Base-by-base conservation (phyloP, 805 yeast genomes). In the Starmerella scarabaei region DNA sequence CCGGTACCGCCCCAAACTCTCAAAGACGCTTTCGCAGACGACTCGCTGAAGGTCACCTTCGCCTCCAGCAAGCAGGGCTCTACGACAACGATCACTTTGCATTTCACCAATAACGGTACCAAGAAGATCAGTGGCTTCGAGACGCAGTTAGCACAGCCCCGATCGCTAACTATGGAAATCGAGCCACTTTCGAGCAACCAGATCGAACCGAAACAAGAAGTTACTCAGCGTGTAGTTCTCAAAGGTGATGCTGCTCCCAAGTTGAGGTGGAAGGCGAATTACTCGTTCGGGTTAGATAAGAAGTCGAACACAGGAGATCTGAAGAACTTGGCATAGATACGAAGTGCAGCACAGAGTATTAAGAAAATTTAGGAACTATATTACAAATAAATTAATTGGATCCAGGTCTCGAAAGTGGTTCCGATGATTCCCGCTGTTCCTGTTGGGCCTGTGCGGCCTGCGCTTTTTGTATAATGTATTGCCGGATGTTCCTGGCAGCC, bases 181-280 rank as follows among this genome's bases (percentile, higher is more conserved):
- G 65, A 68, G 41, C 76, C 85, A 1, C 85, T 78, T 56, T 66
- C 78, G 7, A 67, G 72, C 38, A 73, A 70, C 40, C 53, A 57
- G 23, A 52, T 81, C n/a, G 64, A 66, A 41, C 68, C 72, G 2
- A 65, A 64, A 39, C 64, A 63, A 35, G 65, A 70, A 39, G 63
- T 79, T 15, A 58, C 64, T 4, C 91, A 81, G 58, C 64, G 60
- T 26, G 65, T 73, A 36, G 58, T 57, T 29, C 62, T 63, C 17
- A 21, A 30, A 2, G 56, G 55, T 21, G 14, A 36, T 4, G 57
- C 59, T 12, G 61, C 65, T n/a, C 58, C 79, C 49, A 81, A 80
- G 58, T 66, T 83, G 43, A 79, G 82, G 58, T 83, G 86, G 88
- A 80, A 77, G 57, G 68, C 71, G 19, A 71, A 71, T 41, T 82